Conservation (phyloP, 2,329 filamentous ascomycete species). For the Colletotrichum shisoi region DNA sequence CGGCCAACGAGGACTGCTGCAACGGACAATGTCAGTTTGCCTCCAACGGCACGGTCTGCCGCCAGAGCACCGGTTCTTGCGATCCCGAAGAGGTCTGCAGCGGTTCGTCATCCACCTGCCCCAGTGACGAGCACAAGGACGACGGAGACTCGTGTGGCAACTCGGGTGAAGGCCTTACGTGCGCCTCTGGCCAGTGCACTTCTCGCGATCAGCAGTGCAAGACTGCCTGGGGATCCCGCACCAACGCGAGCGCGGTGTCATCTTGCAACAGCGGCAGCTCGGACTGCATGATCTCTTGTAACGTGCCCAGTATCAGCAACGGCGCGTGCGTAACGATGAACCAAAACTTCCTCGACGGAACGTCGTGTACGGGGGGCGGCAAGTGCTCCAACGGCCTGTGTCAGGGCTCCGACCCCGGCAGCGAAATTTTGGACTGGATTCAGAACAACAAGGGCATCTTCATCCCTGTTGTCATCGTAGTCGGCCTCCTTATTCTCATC, state of each 20-base stretch:
- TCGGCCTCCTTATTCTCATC: conserved; percentile 74
- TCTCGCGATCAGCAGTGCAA: conserved; percentile 89
- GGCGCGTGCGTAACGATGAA: conserved; percentile 77
- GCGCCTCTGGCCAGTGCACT: conserved; percentile 93
- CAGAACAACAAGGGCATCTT: conserved; percentile 78
- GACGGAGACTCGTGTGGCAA: conserved; percentile 78
- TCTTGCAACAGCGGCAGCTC: conserved; percentile 73
- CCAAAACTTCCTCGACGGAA: conserved; percentile 95
- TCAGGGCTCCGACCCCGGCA: conserved; percentile 71
- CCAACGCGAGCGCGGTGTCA: conserved; percentile 76
- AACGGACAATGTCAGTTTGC: conserved; percentile 71
- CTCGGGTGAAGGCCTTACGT: conserved; percentile 69
- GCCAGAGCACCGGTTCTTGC: conserved; percentile 78
- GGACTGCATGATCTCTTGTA: conserved; percentile 77
- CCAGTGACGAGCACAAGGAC: conserved; percentile 70
- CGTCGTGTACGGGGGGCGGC: conserved; percentile 81
- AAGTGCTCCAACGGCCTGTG: conserved; percentile 81
- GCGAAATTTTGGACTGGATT: conserved; percentile 80
- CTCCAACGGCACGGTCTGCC: conserved; percentile 75
- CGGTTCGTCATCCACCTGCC: conserved; percentile 76
- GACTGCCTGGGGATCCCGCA: conserved; percentile 78
- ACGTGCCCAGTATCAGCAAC: conserved; percentile 70
- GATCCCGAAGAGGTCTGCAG: conserved; percentile 86
- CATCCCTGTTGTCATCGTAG: conserved; percentile 76
- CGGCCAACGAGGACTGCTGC: conserved; percentile 84